phyloP scores from a whole-genome alignment of 2,329 filamentous ascomycete genomes.

The Diaporthe amygdali region DNA sequence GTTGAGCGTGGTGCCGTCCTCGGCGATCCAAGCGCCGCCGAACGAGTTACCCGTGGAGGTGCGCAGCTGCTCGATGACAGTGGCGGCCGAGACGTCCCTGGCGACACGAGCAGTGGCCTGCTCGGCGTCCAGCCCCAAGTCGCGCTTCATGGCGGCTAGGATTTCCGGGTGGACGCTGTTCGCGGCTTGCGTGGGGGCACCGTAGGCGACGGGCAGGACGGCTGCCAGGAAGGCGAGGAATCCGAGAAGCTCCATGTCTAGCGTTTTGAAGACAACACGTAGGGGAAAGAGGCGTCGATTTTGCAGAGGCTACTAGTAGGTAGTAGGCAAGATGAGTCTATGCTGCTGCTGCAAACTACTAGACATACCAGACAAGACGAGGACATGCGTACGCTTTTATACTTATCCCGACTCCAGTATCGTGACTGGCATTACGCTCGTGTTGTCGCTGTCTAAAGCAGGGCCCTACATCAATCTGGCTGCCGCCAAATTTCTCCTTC shows the following conservation, averaged over 20 bases:
- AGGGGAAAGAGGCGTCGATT: background rate
- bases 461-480: background rate
- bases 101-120: slow-evolving; percentile 3
- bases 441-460: background rate
- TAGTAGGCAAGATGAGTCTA: background rate
- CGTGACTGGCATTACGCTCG: background rate
- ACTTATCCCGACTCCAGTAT: background rate
- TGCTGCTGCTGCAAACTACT: background rate
- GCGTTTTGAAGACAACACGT: background rate
- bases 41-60: background rate
- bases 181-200: background rate
- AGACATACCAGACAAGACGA: background rate
- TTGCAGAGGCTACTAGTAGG: background rate
- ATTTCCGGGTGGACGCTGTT: background rate
- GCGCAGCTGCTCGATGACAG: background rate
- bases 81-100: background rate
- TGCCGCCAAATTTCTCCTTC: background rate
- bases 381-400: background rate
- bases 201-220: slow-evolving; percentile 7
- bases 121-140: background rate
- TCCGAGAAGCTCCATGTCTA: background rate
- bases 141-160: slow-evolving; percentile 10
- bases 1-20: background rate
- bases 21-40: background rate
- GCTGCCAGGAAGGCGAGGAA: background rate